Evolutionary conservation across 1,139 yeast genomes (phyloP).

Genomic region (Candida frijolesensis): DNA sequence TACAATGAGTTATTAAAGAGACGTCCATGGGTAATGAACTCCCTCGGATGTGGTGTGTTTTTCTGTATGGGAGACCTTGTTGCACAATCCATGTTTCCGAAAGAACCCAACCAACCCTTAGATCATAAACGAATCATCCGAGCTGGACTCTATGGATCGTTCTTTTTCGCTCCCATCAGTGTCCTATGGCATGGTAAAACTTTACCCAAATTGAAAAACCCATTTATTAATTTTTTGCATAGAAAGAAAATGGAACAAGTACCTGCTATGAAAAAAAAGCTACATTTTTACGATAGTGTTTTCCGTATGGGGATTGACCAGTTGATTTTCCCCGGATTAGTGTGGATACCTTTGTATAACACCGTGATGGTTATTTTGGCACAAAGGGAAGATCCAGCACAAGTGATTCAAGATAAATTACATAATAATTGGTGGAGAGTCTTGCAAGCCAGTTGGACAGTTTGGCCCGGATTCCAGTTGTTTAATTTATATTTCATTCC

Average conservation of each 20-base stretch:
- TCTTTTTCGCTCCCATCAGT: conserved; percentile 78
- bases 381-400: conserved; percentile 38
- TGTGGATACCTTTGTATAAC: conserved; percentile 51
- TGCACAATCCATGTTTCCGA: conserved; percentile 64
- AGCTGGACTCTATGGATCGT: conserved; percentile 72
- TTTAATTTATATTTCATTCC: conserved; percentile 43
- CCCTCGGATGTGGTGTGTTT: conserved; percentile 57
- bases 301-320: conserved; percentile 43
- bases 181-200: conserved; percentile 66
- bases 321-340: conserved; percentile 32
- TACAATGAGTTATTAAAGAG: conserved; percentile 45
- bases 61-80: conserved; percentile 76
- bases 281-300: conserved; percentile 35
- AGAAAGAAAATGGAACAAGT: conserved; percentile 13
- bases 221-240: conserved; percentile 26
- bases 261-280: conserved; percentile 16
- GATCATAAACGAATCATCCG: conserved; percentile 52
- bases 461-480: conserved; percentile 48
- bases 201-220: conserved; percentile 52
- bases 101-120: not conserved
- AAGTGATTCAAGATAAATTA: conserved; percentile 35
- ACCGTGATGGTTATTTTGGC: conserved; percentile 43
- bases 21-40: conserved; percentile 57
- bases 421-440: conserved; percentile 47
- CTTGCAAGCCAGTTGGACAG: conserved; percentile 43